These are phyloP conservation scores for Cladosporium cucumerinum DNA, from an alignment of 2,329 filamentous ascomycete genomes.

Conservation along the genomic window DNA sequence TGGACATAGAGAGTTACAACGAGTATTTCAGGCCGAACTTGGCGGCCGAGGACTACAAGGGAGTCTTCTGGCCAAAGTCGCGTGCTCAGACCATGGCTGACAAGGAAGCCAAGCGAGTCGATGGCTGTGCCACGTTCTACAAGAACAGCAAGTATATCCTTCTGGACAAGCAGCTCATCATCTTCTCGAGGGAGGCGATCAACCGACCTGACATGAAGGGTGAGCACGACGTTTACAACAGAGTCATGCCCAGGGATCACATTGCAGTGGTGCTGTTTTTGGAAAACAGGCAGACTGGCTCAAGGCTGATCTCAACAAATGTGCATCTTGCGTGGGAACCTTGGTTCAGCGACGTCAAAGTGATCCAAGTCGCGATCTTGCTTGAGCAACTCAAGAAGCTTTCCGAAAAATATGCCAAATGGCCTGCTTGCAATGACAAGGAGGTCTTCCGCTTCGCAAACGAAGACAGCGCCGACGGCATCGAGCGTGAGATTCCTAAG, in stretches of 20 bases:
- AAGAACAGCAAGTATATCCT: slow-evolving; percentile 92
- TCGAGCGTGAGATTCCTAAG: slow-evolving; percentile 49
- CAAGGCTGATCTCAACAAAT: slow-evolving; percentile 87
- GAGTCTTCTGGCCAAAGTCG: slow-evolving; percentile 86
- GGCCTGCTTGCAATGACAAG: slow-evolving; percentile 71
- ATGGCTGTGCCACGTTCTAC: slow-evolving; percentile 96
- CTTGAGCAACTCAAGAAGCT: slow-evolving; percentile 88
- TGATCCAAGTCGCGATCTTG: slow-evolving; percentile 91
- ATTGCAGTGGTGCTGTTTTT: slow-evolving; percentile 90
- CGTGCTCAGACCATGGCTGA: slow-evolving; percentile 89
- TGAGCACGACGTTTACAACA: slow-evolving; percentile 95
- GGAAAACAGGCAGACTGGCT: slow-evolving; percentile 86
- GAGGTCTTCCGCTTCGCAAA: slow-evolving; percentile 46
- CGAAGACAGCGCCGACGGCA: slow-evolving; percentile 49
- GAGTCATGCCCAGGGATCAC: slow-evolving; percentile 97
- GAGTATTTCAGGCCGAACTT: slow-evolving; percentile 86
- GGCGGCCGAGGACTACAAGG: slow-evolving; percentile 85
- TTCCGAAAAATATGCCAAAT: slow-evolving; percentile 78
- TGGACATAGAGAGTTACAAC: slow-evolving; percentile 87
- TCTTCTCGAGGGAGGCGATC: slow-evolving; percentile 88
- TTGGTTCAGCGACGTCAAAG: slow-evolving; percentile 85
- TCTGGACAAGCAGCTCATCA: slow-evolving; percentile 89
- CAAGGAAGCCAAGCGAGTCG: slow-evolving; percentile 82
- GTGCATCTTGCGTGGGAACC: slow-evolving; percentile 96
- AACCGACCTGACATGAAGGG: slow-evolving; percentile 96